Conservation (phyloP, 1,139 yeast genomes). For the Hansenula sp. region DNA sequence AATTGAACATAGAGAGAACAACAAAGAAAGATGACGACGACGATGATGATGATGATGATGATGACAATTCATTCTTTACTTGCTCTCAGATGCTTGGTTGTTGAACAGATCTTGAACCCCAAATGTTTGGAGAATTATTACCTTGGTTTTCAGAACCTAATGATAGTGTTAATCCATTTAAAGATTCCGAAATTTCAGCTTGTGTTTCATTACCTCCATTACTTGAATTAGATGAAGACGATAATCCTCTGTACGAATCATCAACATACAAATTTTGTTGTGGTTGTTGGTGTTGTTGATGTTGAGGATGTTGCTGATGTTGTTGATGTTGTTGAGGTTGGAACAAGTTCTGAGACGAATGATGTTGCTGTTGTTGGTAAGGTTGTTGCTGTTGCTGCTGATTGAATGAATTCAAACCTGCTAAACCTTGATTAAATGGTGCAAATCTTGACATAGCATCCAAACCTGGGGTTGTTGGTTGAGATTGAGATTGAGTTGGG, state of each 20-base stretch:
- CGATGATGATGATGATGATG: not conserved
- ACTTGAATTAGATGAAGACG: slow-evolving; percentile 6
- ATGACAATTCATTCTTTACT: not conserved
- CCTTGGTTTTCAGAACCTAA: slow-evolving; percentile 12
- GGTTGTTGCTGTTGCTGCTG: slow-evolving; percentile 7
- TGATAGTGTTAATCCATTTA: slow-evolving; percentile 19
- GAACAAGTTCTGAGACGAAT: slow-evolving; percentile 1
- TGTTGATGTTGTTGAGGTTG: slow-evolving; percentile 18
- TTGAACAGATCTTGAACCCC: slow-evolving; percentile 22
- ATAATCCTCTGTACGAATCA: slow-evolving; percentile 6
- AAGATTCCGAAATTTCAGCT: slow-evolving; percentile 12
- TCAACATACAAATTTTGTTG: slow-evolving; percentile 2
- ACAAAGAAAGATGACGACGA: too few relatives aligned
- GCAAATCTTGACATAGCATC: slow-evolving; percentile 23
- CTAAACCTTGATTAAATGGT: slow-evolving; percentile 6
- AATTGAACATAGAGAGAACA: too few relatives aligned
- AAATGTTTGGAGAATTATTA: slow-evolving; percentile 11
- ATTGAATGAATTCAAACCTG: slow-evolving; percentile 1
- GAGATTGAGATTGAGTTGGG: slow-evolving; percentile 18
- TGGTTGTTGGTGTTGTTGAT: slow-evolving; percentile 6
- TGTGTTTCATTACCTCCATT: slow-evolving; percentile 14
- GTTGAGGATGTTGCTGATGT: slow-evolving; percentile 6
- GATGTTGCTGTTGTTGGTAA: slow-evolving; percentile 2
- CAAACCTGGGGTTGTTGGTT: slow-evolving; percentile 29
- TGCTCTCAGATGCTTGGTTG: slow-evolving; percentile 13